Evolutionary conservation across 768 basidiomycete genomes (phyloP).

Genomic region (Suillus occidentalis): DNA sequence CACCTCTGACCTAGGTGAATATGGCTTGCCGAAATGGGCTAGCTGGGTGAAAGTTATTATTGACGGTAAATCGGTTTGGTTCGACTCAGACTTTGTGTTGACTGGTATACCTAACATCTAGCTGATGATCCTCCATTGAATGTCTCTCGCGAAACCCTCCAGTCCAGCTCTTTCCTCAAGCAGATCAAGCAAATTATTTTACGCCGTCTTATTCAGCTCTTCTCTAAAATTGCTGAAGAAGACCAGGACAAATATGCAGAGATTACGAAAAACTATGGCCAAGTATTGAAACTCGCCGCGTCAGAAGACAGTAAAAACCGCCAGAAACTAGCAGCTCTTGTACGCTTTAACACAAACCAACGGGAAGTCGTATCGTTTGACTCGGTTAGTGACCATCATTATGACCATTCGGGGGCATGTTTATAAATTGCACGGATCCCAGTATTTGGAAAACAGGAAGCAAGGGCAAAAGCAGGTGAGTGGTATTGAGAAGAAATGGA

Average conservation of each 20-base stretch:
- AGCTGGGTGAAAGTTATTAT: slow-evolving; percentile 89
- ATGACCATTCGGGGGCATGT: background rate
- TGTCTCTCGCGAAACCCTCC: slow-evolving; percentile 93
- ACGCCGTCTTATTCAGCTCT: slow-evolving; percentile 75
- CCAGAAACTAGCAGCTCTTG: slow-evolving; percentile 68
- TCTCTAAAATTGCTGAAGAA: slow-evolving; percentile 62
- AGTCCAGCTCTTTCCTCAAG: slow-evolving; percentile 82
- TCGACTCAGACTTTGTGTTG: background rate
- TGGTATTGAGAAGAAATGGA: slow-evolving; percentile 2
- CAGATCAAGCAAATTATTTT: slow-evolving; percentile 83
- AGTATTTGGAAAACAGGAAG: slow-evolving; percentile 88
- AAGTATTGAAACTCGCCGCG: slow-evolving; percentile 85
- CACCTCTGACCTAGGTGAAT: slow-evolving; percentile 90
- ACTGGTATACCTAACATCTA: slow-evolving; percentile 25
- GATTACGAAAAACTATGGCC: slow-evolving; percentile 69
- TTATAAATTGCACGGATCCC: slow-evolving; percentile 8
- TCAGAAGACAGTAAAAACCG: slow-evolving; percentile 82
- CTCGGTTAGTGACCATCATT: slow-evolving; percentile 44
- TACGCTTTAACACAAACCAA: slow-evolving; percentile 78
- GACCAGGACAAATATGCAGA: slow-evolving; percentile 66
- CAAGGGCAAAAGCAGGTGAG: slow-evolving; percentile 82
- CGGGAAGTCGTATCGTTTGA: slow-evolving; percentile 72
- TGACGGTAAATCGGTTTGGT: slow-evolving; percentile 57
- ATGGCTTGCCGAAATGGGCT: slow-evolving; percentile 91
- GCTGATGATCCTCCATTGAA: slow-evolving; percentile 97